Percentiles rank a stretch among this genome's conserved stretches.
These are phyloP conservation scores for Russula emetica DNA, from an alignment of 768 basidiomycete genomes.

Conservation along the genomic window DNA sequence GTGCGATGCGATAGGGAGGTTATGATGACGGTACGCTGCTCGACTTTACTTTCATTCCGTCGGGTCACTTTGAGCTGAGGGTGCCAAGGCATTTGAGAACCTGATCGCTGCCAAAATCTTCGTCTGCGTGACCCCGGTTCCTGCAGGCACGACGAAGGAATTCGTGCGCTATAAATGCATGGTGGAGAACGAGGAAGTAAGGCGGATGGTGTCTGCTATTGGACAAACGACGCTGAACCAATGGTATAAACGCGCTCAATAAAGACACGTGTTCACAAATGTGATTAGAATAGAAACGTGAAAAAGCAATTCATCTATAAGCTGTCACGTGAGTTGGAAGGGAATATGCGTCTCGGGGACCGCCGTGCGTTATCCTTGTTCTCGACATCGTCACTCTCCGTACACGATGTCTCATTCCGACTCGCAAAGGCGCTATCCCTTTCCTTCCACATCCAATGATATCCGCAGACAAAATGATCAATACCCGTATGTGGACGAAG, in stretches of 20 bases:
- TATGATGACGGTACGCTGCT: slow-evolving; percentile 55
- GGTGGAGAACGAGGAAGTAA: slow-evolving; percentile 61
- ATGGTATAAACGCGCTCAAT: slow-evolving; percentile 65
- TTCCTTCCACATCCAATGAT: slow-evolving; percentile 29
- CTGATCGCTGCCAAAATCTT: slow-evolving; percentile 59
- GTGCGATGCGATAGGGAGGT: slow-evolving; percentile 59
- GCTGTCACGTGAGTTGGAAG: slow-evolving; percentile 2
- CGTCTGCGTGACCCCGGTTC: slow-evolving; percentile 44
- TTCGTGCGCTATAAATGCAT: slow-evolving; percentile 73
- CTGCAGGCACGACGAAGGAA: slow-evolving; percentile 52
- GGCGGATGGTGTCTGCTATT: slow-evolving; percentile 57
- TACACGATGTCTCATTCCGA: slow-evolving; percentile 13
- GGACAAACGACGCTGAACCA: slow-evolving; percentile 71
- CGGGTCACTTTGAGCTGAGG: not conserved
- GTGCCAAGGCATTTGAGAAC: slow-evolving; percentile 67
- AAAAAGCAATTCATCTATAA: too few relatives aligned
- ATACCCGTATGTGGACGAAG: slow-evolving; percentile 56
- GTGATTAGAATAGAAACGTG: too few relatives aligned
- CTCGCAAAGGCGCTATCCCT: slow-evolving; percentile 1
- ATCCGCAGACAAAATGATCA: slow-evolving; percentile 34
- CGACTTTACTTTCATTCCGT: not conserved
- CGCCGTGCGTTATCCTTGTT: not conserved
- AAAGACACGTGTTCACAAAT: slow-evolving; percentile 16
- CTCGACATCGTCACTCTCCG: not conserved
- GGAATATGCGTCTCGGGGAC: not conserved